Evolutionary conservation across 805 yeast species (phyloP).

Genomic region (Metschnikowia sp.): DNA sequence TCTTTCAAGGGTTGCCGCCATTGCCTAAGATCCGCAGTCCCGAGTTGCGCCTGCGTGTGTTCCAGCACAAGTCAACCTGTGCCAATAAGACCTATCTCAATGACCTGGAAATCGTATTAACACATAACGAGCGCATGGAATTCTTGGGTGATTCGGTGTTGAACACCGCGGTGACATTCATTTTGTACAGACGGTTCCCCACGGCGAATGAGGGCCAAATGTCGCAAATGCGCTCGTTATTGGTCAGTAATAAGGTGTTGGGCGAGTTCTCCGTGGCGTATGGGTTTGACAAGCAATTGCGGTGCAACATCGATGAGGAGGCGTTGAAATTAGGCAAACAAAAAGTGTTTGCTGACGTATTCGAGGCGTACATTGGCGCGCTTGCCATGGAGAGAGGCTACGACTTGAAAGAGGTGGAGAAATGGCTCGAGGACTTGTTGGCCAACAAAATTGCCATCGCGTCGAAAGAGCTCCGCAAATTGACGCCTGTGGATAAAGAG

Average conservation of each 20-base stretch:
- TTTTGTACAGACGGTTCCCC: constrained; percentile 66
- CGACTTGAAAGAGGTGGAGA: constrained; percentile 46
- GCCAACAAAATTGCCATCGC: constrained; percentile 39
- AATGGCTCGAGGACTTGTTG: constrained; percentile 56
- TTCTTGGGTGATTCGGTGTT: constrained; percentile 87
- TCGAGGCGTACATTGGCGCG: constrained; percentile 94
- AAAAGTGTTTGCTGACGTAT: constrained; percentile 81
- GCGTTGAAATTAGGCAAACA: constrained; percentile 50
- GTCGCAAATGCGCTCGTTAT: constrained; percentile 61
- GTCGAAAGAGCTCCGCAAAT: constrained; percentile 29
- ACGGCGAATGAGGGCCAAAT: constrained; percentile 76
- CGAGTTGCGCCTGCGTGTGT: constrained; percentile 63
- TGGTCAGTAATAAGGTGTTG: constrained; percentile 72
- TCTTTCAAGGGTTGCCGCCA: constrained; percentile 47
- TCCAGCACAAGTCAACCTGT: constrained; percentile 74
- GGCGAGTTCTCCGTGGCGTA: constrained; percentile 68
- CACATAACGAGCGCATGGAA: constrained; percentile 85
- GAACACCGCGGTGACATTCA: constrained; percentile 65
- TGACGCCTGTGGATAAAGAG: constrained; percentile 48
- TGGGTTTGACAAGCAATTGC: constrained; percentile 57
- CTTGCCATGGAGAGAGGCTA: constrained; percentile 54
- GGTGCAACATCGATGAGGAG: constrained; percentile 46
- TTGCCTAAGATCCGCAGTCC: constrained; percentile 66
- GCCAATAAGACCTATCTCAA: constrained; percentile 55
- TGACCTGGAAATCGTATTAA: constrained; percentile 52